Base-by-base conservation (phyloP, 1,139 yeast species). In the Pichia sp. region DNA sequence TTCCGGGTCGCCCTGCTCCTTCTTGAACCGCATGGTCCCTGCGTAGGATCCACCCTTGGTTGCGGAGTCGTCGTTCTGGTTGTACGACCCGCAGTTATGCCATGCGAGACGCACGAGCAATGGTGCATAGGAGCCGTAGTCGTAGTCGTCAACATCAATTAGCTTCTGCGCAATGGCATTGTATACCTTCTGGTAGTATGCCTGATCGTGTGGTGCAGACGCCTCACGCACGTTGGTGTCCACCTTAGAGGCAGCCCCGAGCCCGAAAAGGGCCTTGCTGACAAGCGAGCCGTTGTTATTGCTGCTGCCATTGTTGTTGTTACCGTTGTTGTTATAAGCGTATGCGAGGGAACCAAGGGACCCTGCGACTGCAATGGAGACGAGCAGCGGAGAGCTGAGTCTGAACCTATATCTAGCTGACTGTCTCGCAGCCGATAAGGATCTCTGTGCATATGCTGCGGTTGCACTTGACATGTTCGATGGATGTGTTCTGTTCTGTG, bases 131-230 rank as follows among this genome's bases (percentile, higher is more conserved):
- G 85, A 78, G 2, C 88, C 88, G 63, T 83, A 87, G 60, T 83
- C 88, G 62, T 76, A 78, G 57, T 87, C 95, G 62, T 83, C 95
- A 53, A 85, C 83, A 39, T 87, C 89, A 56, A 83, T 79, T 41
- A 93, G 70, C 60, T 87, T 84, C 48, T 74, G 68, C 6, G 93
- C 89, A 68, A 91, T 89, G 39, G 82, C 93, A 62, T 88, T 87
- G 66, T 88, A 87, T 41, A 91, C 82, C 30, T 80, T 68, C 69
- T 88, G 95, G 70, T 85, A 89, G 58, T 86, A 89, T 16, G 73
- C 73, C 49, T 62, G 68, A 6, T 70, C 62, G 60, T 76, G 63
- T 60, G 58, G 41, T 19, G 54, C 51, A 3, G 58, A 22, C 8
- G 68, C 70, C 12, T 63, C 66, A 39, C 64, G 58, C 2, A 60